A percentile compares a stretch with the other conserved stretches of the same genome.
Conservation (phyloP, 2,329 filamentous ascomycete species). For the Onygenales sp. region DNA sequence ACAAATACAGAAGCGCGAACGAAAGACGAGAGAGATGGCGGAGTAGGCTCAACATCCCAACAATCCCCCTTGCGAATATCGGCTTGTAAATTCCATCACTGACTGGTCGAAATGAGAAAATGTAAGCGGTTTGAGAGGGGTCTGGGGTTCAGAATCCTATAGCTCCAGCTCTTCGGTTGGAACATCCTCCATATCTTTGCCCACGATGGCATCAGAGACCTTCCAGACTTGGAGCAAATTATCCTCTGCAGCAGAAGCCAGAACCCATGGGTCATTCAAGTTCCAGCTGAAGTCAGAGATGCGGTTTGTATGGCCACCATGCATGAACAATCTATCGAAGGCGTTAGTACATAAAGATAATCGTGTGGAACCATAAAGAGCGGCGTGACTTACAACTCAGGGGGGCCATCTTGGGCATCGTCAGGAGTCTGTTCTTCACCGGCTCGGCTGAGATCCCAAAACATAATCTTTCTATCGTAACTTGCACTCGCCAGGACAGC, state of each 20-base stretch:
- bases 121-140: too few species aligned
- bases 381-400: slow-evolving; percentile 64
- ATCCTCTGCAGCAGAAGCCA: slow-evolving; percentile 91
- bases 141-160: slow-evolving; percentile 10
- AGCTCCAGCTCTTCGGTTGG: slow-evolving; percentile 67
- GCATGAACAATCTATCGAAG: slow-evolving; percentile 74
- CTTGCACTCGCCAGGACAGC: slow-evolving; percentile 82
- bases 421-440: slow-evolving; percentile 93
- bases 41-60: too few species aligned
- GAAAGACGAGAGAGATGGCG: too few species aligned
- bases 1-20: too few species aligned
- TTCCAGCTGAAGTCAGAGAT: slow-evolving; percentile 98
- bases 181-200: slow-evolving; percentile 65
- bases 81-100: too few species aligned
- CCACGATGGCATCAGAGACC: slow-evolving; percentile 71
- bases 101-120: too few species aligned
- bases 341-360: not conserved
- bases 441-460: slow-evolving; percentile 89
- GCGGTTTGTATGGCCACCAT: slow-evolving; percentile 94
- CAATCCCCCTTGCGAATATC: too few species aligned
- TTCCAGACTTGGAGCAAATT: slow-evolving; percentile 95
- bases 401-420: slow-evolving; percentile 87
- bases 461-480: slow-evolving; percentile 86
- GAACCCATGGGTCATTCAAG: slow-evolving; percentile 89
- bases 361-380: not conserved